Conservation (phyloP, 176 grass and related monocot genomes). For the Hordeum vulgare region MorexV3_pseudomolecules_assembly NC_058523.1:343879447-343879946, state of each 20-base stretch:
- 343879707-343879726: constrained; percentile 92
- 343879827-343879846: constrained; percentile 90
- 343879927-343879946: not conserved
- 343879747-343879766: constrained; percentile 65
- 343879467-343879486: not conserved
- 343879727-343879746: constrained; percentile 85
- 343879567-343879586: constrained; percentile 96
- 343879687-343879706: not conserved
- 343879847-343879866: not conserved
- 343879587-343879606: constrained; percentile 30
- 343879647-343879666: constrained; percentile 3
- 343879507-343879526: constrained; percentile 98
- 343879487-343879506: not conserved
- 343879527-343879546: constrained; percentile 99
- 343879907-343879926: not conserved
- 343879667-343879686: not conserved
- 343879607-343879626: constrained; percentile 10
- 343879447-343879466: not conserved
- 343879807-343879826: constrained; percentile 94
- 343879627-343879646: not conserved
- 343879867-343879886: constrained; percentile 7
- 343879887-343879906: not conserved
- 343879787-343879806: constrained; percentile 94
- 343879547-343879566: constrained; percentile 98
- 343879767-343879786: constrained; percentile 59